These are phyloP conservation scores for Pythium folliculosum DNA, from an alignment of 352 stramenopile genomes.

Conservation along the genomic window DNA sequence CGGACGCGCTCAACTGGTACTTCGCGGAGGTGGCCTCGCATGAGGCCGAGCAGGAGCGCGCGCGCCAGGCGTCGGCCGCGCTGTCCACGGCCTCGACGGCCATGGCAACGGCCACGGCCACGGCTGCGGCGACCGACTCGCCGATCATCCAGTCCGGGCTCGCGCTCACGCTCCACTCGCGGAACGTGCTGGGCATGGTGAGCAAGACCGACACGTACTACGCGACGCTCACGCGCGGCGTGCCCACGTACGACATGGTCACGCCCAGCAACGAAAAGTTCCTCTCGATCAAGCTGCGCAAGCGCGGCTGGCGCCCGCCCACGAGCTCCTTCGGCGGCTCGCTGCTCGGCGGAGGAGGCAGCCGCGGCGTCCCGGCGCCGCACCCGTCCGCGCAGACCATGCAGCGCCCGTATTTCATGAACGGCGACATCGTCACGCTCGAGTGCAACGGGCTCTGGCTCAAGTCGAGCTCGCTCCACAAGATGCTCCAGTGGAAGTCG, in stretches of 20 bases:
- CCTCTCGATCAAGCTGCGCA: constrained; percentile 74
- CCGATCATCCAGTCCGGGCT: constrained; percentile 70
- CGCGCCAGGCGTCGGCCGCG: neutral
- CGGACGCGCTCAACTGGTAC: constrained; percentile 86
- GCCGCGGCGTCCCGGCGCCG: neutral
- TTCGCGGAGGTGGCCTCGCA: constrained; percentile 73
- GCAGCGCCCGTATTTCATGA: constrained; percentile 73
- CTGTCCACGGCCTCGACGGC: neutral
- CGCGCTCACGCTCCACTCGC: constrained; percentile 76
- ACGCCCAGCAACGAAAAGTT: constrained; percentile 87
- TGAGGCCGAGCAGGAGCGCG: constrained; percentile 32
- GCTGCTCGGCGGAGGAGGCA: neutral
- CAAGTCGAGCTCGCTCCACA: constrained; percentile 68
- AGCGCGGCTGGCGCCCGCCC: constrained; percentile 65
- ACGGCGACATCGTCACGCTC: constrained; percentile 85
- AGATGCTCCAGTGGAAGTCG: constrained; percentile 87
- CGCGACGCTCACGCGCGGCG: constrained; percentile 73
- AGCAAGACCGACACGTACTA: constrained; percentile 88
- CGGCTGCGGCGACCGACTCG: constrained; percentile 24
- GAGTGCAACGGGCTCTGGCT: constrained; percentile 89
- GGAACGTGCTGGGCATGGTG: constrained; percentile 71
- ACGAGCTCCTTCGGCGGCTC: constrained; percentile 5
- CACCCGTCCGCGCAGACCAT: constrained; percentile 10
- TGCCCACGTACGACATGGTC: constrained; percentile 78
- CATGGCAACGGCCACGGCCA: neutral